Evolutionary conservation across 2,329 filamentous ascomycete species (phyloP).

Genomic region (Stachybotrys elegans): DNA sequence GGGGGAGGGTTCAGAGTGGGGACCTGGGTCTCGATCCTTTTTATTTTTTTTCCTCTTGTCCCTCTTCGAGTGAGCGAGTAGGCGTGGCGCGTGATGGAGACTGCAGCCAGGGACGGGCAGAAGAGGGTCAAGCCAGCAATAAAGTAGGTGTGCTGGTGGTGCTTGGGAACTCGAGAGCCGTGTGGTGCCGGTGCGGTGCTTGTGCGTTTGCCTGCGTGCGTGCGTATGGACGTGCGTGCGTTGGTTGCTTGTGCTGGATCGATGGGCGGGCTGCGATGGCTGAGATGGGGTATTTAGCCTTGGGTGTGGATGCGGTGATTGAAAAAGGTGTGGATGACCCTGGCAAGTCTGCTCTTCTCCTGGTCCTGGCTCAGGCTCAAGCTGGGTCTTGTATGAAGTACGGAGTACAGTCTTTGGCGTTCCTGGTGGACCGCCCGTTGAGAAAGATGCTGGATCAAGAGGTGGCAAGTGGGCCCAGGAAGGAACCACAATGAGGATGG

Average conservation of each 20-base stretch:
- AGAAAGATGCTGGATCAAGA: slow-evolving; percentile 13
- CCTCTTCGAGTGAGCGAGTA: slow-evolving; percentile 14
- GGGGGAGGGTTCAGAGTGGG: slow-evolving; percentile 42
- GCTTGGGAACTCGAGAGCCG: slow-evolving; percentile 16
- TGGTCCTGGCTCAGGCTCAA: too few species aligned
- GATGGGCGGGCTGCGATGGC: too few species aligned
- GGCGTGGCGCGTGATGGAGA: slow-evolving; percentile 17
- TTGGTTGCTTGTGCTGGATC: slow-evolving; percentile 1
- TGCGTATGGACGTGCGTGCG: too few species aligned
- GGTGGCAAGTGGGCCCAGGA: slow-evolving; percentile 23
- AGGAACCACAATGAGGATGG: slow-evolving; percentile 20
- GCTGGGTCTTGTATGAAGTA: too few species aligned
- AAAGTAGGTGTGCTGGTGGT: slow-evolving; percentile 18
- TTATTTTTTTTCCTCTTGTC: slow-evolving; percentile 27
- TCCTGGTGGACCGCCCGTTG: too few species aligned
- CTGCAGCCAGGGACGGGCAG: slow-evolving; percentile 10
- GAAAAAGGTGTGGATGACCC: not conserved
- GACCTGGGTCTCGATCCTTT: slow-evolving; percentile 39
- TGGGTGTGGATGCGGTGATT: not conserved
- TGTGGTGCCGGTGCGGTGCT: too few species aligned
- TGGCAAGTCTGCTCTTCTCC: too few species aligned
- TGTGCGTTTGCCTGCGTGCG: too few species aligned
- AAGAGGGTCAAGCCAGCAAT: slow-evolving; percentile 21
- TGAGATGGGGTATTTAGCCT: not conserved
- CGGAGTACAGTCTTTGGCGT: too few species aligned